Percentiles rank a stretch among this genome's conserved stretches.
Conservation (phyloP, 2,329 filamentous ascomycete genomes). For the Xylaria sp. region DNA sequence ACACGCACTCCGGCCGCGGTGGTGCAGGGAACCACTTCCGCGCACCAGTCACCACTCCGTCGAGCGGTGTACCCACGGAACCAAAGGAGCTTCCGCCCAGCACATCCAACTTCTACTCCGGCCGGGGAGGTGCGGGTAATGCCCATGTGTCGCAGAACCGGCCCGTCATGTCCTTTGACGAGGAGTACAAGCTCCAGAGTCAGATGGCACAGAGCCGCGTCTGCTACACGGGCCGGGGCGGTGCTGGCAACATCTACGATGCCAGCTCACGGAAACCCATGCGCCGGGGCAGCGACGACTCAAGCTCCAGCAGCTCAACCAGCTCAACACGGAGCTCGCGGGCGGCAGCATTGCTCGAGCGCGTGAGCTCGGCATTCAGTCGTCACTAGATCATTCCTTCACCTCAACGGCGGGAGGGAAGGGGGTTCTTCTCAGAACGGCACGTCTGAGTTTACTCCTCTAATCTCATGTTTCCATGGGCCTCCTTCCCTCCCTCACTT, state of each 20-base stretch:
- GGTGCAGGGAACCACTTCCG: conserved; percentile 53
- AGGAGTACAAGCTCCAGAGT: conserved; percentile 55
- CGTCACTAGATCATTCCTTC: conserved; percentile 17
- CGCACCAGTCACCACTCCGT: conserved; percentile 37
- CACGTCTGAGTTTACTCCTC: background rate
- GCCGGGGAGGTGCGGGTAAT: conserved; percentile 64
- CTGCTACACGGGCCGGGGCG: conserved; percentile 59
- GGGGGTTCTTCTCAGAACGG: too few relatives aligned
- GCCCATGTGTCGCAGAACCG: conserved; percentile 48
- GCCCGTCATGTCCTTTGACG: conserved; percentile 60
- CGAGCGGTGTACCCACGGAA: conserved; percentile 41
- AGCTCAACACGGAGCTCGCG: conserved; percentile 19
- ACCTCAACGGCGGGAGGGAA: too few relatives aligned
- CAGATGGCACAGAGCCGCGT: conserved; percentile 47
- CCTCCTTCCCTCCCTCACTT: background rate
- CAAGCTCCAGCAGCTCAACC: conserved; percentile 29
- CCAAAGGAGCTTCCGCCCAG: conserved; percentile 40
- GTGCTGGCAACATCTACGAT: conserved; percentile 53
- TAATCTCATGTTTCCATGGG: background rate
- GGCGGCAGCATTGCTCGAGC: conserved; percentile 36
- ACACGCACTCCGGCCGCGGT: conserved; percentile 50
- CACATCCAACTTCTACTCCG: conserved; percentile 54
- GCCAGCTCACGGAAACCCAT: conserved; percentile 10
- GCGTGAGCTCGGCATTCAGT: conserved; percentile 37
- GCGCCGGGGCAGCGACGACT: conserved; percentile 16